These are phyloP conservation scores for Alternaria longipes DNA, from an alignment of 2,329 filamentous ascomycete genomes.

Conservation along the genomic window DNA sequence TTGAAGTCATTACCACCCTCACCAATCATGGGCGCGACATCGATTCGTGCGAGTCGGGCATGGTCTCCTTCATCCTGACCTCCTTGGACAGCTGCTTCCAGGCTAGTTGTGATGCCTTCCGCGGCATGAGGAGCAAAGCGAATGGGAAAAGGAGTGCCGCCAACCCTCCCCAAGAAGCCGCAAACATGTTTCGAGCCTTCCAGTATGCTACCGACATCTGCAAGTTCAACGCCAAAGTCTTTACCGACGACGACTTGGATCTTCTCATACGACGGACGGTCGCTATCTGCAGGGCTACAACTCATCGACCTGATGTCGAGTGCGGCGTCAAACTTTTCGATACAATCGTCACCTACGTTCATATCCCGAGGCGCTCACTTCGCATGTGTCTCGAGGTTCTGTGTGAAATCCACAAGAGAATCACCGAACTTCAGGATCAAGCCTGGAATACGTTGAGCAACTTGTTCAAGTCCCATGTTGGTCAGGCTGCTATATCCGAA, in stretches of 20 bases:
- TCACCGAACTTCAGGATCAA: slow-evolving; percentile 67
- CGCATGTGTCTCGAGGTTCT: slow-evolving; percentile 74
- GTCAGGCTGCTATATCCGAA: slow-evolving; percentile 72
- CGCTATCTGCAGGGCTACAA: slow-evolving; percentile 74
- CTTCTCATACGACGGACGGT: slow-evolving; percentile 70
- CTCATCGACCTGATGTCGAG: slow-evolving; percentile 69
- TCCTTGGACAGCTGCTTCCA: slow-evolving; percentile 48
- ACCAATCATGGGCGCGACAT: slow-evolving; percentile 51
- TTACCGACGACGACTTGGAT: slow-evolving; percentile 69
- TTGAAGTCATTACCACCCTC: slow-evolving; percentile 48
- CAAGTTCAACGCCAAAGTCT: slow-evolving; percentile 78
- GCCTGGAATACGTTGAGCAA: slow-evolving; percentile 77
- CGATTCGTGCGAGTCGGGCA: slow-evolving; percentile 49
- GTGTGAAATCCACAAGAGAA: slow-evolving; percentile 74
- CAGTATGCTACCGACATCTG: slow-evolving; percentile 72
- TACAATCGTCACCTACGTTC: slow-evolving; percentile 75
- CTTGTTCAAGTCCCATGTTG: slow-evolving; percentile 76
- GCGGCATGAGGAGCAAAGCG: slow-evolving; percentile 34
- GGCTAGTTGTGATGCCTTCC: slow-evolving; percentile 38
- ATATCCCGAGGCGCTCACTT: slow-evolving; percentile 70
- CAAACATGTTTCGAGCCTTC: slow-evolving; percentile 67
- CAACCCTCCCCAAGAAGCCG: slow-evolving; percentile 36
- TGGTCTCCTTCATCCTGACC: slow-evolving; percentile 45
- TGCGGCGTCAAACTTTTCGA: slow-evolving; percentile 75
- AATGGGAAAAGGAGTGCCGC: slow-evolving; percentile 37